Evolutionary conservation across 805 yeast genomes (phyloP), one percentile per base, ranked within the genome.

Genomic region (Saturnispora gosingensis): DNA sequence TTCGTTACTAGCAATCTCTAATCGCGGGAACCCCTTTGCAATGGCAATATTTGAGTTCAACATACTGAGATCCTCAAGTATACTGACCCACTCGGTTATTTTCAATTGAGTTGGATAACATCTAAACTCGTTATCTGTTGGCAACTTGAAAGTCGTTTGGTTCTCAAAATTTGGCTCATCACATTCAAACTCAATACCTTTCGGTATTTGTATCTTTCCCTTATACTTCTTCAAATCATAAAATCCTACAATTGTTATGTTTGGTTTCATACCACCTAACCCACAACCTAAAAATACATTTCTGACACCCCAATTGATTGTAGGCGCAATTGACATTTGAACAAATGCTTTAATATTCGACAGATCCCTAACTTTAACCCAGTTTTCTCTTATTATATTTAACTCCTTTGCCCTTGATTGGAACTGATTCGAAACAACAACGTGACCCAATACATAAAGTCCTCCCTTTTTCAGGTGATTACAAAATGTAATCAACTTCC

Each of bases 211-310:
- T 7, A 53, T 47, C 5, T 42, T 45, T 15, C 53, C 55, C 6
- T 43, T 62, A 51, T 58, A 62, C 36, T 48, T 56, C 3, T 61
- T 55, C 54, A 83, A 72, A 62, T 91, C 96, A 59, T 83, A 87
- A 61, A 89, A 89, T 0, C 98, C 98, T 32, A 93, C 54, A 0
- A 93, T 95, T 0, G 97, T 88, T 49, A 93, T 90, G 63, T 93
- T 93, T 2, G 99, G 99, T 60, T 80, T 84, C 99, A 93, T 93
- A 11, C 97, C 97, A 7, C 99, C 99, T n/a, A 93, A 72, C 0
- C 99, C 99, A 3, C 96, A 85, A 0, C 97, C 97, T 54, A 91
- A 66, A 53, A 80, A 89, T 9, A 93, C 89, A 63, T 91, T 91
- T 55, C 99, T 73, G 0, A 88, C 95, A 25, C 99, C 98, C 97